phyloP scores from a whole-genome alignment of 2,329 filamentous ascomycete species.

The Penicillium sp. region DNA sequence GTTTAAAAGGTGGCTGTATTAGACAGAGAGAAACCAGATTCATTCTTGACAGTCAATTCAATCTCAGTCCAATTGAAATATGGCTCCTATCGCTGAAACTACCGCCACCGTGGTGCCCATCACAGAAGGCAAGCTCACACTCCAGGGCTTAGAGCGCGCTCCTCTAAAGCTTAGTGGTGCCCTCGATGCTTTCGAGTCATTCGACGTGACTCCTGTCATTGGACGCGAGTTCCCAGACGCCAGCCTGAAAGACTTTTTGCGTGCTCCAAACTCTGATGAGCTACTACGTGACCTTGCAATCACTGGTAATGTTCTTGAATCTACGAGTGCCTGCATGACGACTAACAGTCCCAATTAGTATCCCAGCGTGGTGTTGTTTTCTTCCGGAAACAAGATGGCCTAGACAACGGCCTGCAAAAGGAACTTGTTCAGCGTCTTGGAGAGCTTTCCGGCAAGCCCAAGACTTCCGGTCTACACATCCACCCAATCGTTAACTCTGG shows the following conservation, averaged over 20 bases:
- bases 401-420: constrained; percentile 55
- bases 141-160: not conserved
- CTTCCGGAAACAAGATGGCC: constrained; percentile 53
- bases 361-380: constrained; percentile 56
- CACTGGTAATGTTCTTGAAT: constrained; percentile 23
- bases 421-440: constrained; percentile 51
- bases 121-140: not conserved
- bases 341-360: constrained; percentile 33
- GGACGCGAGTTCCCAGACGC: constrained; percentile 49
- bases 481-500: constrained; percentile 52
- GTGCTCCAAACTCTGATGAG: constrained; percentile 36
- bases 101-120: not conserved
- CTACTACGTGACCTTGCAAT: constrained; percentile 37
- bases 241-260: constrained; percentile 51
- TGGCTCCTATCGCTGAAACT: constrained; percentile 5
- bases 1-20: not conserved
- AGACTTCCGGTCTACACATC: constrained; percentile 46
- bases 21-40: not conserved
- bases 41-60: not conserved
- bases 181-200: constrained; percentile 46
- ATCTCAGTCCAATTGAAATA: not conserved
- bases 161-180: constrained; percentile 36
- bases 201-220: constrained; percentile 54
- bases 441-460: constrained; percentile 49
- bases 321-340: not conserved